Evolutionary conservation across 495 filamentous ascomycete species (phyloP), one percentile per base, ranked within the genome.

Genomic region (Xanthoparmelia taractica): DNA sequence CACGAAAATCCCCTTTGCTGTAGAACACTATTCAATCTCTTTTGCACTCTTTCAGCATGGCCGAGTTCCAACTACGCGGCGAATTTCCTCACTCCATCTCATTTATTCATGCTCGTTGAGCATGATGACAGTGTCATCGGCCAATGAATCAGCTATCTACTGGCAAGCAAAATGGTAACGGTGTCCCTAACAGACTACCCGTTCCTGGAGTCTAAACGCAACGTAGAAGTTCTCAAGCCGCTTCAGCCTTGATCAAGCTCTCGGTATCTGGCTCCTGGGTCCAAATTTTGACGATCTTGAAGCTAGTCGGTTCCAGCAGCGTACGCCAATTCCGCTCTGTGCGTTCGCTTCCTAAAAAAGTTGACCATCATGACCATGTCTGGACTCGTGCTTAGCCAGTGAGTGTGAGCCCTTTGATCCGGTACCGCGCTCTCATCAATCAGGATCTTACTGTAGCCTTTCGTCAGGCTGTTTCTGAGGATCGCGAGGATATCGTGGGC

Each of bases 401-500:
- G 20, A 23, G 41, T 20, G 20, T n/a, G n/a, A n/a, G n/a, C n/a
- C 41, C 41, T 23, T 8, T 5, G 2, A n/a, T 45, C 41, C 8
- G 41, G 41, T 45, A 45, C 8, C 20, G 23, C 41, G 7, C 23
- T 45, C 10, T 45, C 41, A 20, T 45, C 23, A 20, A 45, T 45
- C 41, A 45, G 8, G 41, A 45, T 18, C 20, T 45, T 45, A 20
- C 72, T 75, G 66, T 79, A 74, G 0, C 76, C 75, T 1, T 58
- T 70, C 52, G 68, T 71, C 76, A 82, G 73, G 25, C 78, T 75
- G 10, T 69, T 63, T 2, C 61, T 58, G 11, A 77, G 57, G 36
- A 74, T 73, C 27, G 57, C 50, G 4, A 80, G 70, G 58, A 81
- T 80, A 23, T 70, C 68, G 15, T 60, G 58, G 59, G 71, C 72